Evolutionary conservation across 495 filamentous ascomycete species (phyloP), one percentile per base, ranked within the genome.

Genomic region (Aspergillus haitiensis): DNA sequence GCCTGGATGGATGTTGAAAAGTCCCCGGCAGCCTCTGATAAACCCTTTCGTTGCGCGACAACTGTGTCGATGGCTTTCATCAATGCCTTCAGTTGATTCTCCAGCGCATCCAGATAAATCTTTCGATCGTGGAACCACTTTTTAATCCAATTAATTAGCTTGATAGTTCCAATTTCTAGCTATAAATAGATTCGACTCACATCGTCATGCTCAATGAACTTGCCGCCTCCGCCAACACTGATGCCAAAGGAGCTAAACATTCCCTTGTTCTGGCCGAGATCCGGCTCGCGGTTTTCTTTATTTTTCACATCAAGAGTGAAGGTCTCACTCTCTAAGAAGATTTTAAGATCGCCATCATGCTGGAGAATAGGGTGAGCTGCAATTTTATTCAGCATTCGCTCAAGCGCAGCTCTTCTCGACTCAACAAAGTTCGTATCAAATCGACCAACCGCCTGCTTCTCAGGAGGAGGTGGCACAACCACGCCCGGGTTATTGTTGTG

Each of bases 351-450:
- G 2, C 81, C 87, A 65, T 98, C 94, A 66, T 96, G 89, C 69
- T 97, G 94, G 52, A 98, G 83, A 55, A 92, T 89, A 32, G 92
- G 88, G 72, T 98, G 94, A 9, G 84, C 82, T 5, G 93, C 91
- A 61, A 86, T 94, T 75, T 96, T 97, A 77, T 97, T 98, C 40
- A 98, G 74, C 94, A 98, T 98, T 62, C 93, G 86, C 74, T 98
- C 94, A 48, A 98, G 75, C 12, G 94, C 94, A 42, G 90, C 87
- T 69, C 94, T 82, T 63, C 94, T 79, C 21, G 91, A 88, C 71
- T 98, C 94, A 56, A 98, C 92, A 66, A 98, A 98, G 70, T 97
- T 95, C 57, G 87, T 90, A 74, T 98, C 94, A 68, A 98, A 98
- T 40, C 94, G 86, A 42, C 93, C 93, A 48, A 98, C 90, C 11